These are phyloP conservation scores for Penicillium aurantiogriseum DNA, from an alignment of 2,329 filamentous ascomycete genomes.

Conservation along the genomic window DNA sequence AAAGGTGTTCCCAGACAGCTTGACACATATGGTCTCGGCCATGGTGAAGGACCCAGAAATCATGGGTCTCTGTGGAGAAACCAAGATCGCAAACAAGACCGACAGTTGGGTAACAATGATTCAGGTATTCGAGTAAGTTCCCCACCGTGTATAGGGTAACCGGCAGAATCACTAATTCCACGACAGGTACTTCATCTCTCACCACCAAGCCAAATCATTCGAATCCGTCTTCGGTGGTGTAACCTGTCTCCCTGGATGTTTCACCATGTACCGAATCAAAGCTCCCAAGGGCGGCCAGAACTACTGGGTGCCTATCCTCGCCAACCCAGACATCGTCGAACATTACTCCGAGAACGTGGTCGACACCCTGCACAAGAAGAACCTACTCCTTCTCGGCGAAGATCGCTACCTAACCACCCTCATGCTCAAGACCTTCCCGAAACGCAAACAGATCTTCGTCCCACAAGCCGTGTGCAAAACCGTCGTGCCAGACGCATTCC, in stretches of 20 bases:
- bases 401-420: conserved; percentile 94
- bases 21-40: conserved; percentile 98
- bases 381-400: conserved; percentile 83
- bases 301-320: conserved; percentile 98
- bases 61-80: conserved; percentile 98
- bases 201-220: conserved; percentile 94
- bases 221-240: conserved; percentile 99
- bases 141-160: neutral
- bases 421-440: conserved; percentile 98
- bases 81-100: conserved; percentile 98
- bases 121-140: conserved; percentile 82
- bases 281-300: conserved; percentile 97
- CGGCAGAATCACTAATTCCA: conserved; percentile 8
- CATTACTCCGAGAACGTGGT: conserved; percentile 99
- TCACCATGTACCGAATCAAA: conserved; percentile 99
- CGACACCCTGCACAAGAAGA: conserved; percentile 97
- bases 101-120: conserved; percentile 95
- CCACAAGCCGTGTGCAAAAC: conserved; percentile 99
- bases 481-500: conserved; percentile 89
- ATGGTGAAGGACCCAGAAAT: conserved; percentile 99
- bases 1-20: conserved; percentile 95
- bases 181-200: conserved; percentile 84
- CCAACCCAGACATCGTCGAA: conserved; percentile 97
- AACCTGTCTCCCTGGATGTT: conserved; percentile 95
- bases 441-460: conserved; percentile 97